These are phyloP conservation scores for Mycena alexandri DNA, from an alignment of 768 basidiomycete genomes.

Conservation along the genomic window DNA sequence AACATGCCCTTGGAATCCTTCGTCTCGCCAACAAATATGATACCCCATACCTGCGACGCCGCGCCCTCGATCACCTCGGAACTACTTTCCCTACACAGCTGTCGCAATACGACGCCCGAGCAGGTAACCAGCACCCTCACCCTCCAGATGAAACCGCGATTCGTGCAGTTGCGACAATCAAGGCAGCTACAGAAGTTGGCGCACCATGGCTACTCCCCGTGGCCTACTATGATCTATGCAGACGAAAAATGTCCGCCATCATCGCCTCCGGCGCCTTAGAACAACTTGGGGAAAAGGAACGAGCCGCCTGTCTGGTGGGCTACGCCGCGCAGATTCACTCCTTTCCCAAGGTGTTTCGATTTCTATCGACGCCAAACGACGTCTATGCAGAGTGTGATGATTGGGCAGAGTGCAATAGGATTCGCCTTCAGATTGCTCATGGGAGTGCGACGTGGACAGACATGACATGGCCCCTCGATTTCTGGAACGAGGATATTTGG, in stretches of 20 bases:
- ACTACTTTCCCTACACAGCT: background rate
- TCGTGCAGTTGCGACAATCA: background rate
- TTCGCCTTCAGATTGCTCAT: background rate
- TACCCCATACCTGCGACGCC: constrained; percentile 10
- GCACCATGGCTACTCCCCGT: constrained; percentile 20
- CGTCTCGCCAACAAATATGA: constrained; percentile 21
- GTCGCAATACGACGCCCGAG: background rate
- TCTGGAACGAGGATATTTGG: background rate
- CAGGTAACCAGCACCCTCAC: background rate
- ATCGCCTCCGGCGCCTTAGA: background rate
- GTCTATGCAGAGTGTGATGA: constrained; percentile 1
- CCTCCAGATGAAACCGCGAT: background rate
- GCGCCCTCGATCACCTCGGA: constrained; percentile 13
- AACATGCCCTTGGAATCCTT: constrained; percentile 1
- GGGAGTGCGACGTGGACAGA: background rate
- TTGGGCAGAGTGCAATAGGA: background rate
- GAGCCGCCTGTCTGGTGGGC: background rate
- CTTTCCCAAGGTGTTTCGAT: background rate
- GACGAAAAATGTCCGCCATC: background rate
- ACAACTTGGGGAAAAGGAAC: constrained; percentile 2
- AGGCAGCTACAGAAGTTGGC: constrained; percentile 6
- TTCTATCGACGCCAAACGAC: background rate
- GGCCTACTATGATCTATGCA: constrained; percentile 16
- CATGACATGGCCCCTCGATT: background rate
- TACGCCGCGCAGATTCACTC: background rate